Conservation (phyloP, 805 yeast genomes). For the Metschnikowia picachoensis region DNA sequence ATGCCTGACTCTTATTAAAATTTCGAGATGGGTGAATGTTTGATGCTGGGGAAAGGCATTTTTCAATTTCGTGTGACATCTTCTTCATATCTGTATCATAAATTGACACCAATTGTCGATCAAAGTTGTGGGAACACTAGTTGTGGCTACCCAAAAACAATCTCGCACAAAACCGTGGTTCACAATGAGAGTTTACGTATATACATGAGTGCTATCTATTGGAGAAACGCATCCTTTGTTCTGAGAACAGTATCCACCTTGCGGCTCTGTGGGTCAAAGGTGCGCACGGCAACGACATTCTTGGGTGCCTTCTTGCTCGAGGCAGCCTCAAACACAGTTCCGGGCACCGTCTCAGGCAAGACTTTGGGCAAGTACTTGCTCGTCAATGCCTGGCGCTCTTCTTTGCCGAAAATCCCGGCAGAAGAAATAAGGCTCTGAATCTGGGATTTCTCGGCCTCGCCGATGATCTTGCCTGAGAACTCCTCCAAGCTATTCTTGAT, state of each 20-base stretch:
- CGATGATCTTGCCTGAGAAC: conserved; percentile 24
- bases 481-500: conserved; percentile 20
- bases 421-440: conserved; percentile 43
- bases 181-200: conserved; percentile 2
- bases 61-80: too few species aligned
- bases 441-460: conserved; percentile 36
- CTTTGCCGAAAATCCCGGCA: conserved; percentile 36
- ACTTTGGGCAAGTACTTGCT: conserved; percentile 53
- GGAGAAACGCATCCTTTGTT: conserved; percentile 46
- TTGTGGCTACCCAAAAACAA: too few species aligned
- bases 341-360: conserved; percentile 46
- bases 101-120: too few species aligned
- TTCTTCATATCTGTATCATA: too few species aligned
- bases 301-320: conserved; percentile 44
- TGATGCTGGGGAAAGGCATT: too few species aligned
- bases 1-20: too few species aligned
- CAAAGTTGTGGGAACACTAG: too few species aligned
- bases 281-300: conserved; percentile 46
- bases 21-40: too few species aligned
- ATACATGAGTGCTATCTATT: conserved; percentile 12
- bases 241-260: conserved; percentile 52
- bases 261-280: conserved; percentile 58
- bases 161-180: too few species aligned
- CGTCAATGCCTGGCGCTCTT: conserved; percentile 38
- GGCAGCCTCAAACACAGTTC: conserved; percentile 33